Evolutionary conservation across 1,284 basidiomycete species (phyloP), one percentile per base, ranked within the genome.

Genomic region (Dichomitus squalens): DNA sequence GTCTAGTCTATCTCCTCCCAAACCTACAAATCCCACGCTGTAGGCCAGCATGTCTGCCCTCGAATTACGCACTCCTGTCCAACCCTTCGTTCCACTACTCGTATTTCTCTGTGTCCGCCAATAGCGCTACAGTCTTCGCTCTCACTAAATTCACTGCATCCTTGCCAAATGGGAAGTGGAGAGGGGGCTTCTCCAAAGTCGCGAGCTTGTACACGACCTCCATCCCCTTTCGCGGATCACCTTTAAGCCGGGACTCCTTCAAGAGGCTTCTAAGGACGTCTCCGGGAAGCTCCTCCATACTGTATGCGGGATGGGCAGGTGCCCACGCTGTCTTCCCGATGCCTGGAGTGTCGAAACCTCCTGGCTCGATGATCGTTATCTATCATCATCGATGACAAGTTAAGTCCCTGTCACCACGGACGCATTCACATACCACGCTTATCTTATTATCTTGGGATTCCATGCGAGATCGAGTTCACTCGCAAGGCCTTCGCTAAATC

Each of bases 371-470:
- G 38, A 21, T 20, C 18, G 38, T 20, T n/a, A 39, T 39, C n/a
- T 39, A 11, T 3, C 7, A 7, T 4, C 38, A 9, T 8, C 18
- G 18, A 4, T 8, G 8, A 18, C 7, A 11, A 16, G 9, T 16
- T 18, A 8, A 18, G 9, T n/a, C 36, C 6, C 36, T 6, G 16
- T 5, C 16, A 8, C 36, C 20, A 18, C 36, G 20, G 11, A 36
- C 12, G 35, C 4, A 16, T 14, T 16, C 4, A 3, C 5, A 16
- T n/a, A n/a, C n/a, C n/a, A 16, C 16, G 35, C 35, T 36, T 3
- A 36, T 18, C 35, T 36, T 36, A 7, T n/a, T 36, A 74, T 74
- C 64, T 75, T 75, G 64, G 77, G 76, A 55, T 76, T 76, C 77
- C 76, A 78, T 7, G 60, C 63, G 0, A 75, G 74, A 55, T 73